Conservation (phyloP, 2,329 filamentous ascomycete genomes). For the Fusarium sp. region DNA sequence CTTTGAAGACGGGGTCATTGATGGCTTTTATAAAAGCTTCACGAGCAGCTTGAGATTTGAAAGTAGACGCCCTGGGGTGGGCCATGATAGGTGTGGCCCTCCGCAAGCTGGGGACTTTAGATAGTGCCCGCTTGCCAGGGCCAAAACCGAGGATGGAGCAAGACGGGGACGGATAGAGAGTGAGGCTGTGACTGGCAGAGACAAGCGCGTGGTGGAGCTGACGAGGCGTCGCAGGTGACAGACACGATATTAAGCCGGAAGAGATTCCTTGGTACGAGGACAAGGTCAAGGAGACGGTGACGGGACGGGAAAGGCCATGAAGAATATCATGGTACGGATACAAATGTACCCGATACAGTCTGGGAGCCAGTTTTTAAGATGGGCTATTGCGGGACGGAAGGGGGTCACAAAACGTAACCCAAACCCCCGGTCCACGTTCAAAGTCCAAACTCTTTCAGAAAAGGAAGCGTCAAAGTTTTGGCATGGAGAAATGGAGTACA, state of each 20-base stretch:
- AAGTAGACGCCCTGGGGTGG: conserved; percentile 42
- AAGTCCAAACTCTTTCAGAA: conserved; percentile 30
- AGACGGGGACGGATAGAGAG: conserved; percentile 30
- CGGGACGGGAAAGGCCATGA: conserved; percentile 24
- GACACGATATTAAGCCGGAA: conserved; percentile 53
- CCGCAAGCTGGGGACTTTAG: conserved; percentile 40
- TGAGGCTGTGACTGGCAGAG: conserved; percentile 39
- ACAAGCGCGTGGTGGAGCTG: conserved; percentile 47
- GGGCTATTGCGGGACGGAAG: conserved; percentile 40
- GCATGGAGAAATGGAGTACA: conserved; percentile 22
- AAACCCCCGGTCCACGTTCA: conserved; percentile 20
- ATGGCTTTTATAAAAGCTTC: conserved; percentile 55
- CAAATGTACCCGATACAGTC: conserved; percentile 24
- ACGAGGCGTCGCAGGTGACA: conserved; percentile 46
- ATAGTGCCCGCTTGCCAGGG: conserved; percentile 44
- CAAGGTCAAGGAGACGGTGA: conserved; percentile 17
- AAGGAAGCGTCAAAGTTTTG: conserved; percentile 39
- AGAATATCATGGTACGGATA: conserved; percentile 9
- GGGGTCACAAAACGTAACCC: conserved; percentile 41
- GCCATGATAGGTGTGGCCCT: conserved; percentile 40
- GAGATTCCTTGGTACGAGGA: conserved; percentile 43
- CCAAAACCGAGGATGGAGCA: conserved; percentile 47
- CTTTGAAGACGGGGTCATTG: conserved; percentile 55
- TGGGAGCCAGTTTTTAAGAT: conserved; percentile 36
- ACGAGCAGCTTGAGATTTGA: conserved; percentile 42